Conservation (phyloP, 73 alveolate species). For the Diophrys appendiculata region DNA sequence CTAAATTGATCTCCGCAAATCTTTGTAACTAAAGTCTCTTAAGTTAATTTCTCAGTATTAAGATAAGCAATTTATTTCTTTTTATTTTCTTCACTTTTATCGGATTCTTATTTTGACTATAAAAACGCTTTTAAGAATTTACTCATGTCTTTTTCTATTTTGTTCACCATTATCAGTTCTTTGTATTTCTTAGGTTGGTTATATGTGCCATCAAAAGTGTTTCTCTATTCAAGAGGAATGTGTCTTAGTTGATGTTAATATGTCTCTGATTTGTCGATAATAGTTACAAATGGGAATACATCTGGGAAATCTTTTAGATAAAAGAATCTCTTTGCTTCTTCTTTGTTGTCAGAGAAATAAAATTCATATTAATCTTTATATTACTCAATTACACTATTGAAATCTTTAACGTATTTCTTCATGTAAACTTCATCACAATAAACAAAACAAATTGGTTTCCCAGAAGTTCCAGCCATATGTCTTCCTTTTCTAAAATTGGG, state of each 20-base stretch:
- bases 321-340: slow-evolving; percentile 36
- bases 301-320: slow-evolving; percentile 65
- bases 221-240: not conserved
- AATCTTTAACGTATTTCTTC: slow-evolving; percentile 54
- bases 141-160: slow-evolving; percentile 30
- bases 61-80: slow-evolving; percentile 17
- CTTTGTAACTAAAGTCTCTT: slow-evolving; percentile 47
- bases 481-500: slow-evolving; percentile 30
- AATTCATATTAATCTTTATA: slow-evolving; percentile 53
- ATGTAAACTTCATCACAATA: slow-evolving; percentile 48
- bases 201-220: not conserved
- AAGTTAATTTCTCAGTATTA: slow-evolving; percentile 39
- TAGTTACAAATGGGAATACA: slow-evolving; percentile 54
- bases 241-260: not conserved
- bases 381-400: slow-evolving; percentile 26
- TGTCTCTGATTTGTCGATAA: slow-evolving; percentile 48
- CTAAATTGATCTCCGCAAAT: slow-evolving; percentile 43
- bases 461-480: slow-evolving; percentile 11
- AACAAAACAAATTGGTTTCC: slow-evolving; percentile 29
- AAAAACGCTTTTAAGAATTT: slow-evolving; percentile 53
- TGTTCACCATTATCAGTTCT: slow-evolving; percentile 37
- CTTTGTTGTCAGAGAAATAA: slow-evolving; percentile 35
- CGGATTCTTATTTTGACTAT: slow-evolving; percentile 15
- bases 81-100: not conserved
- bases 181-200: slow-evolving; percentile 39